A percentile compares a stretch with the other conserved stretches of the same genome.
phyloP scores from a whole-genome alignment of 176 grass and related monocot genomes.

The Canna indica region DNA sequence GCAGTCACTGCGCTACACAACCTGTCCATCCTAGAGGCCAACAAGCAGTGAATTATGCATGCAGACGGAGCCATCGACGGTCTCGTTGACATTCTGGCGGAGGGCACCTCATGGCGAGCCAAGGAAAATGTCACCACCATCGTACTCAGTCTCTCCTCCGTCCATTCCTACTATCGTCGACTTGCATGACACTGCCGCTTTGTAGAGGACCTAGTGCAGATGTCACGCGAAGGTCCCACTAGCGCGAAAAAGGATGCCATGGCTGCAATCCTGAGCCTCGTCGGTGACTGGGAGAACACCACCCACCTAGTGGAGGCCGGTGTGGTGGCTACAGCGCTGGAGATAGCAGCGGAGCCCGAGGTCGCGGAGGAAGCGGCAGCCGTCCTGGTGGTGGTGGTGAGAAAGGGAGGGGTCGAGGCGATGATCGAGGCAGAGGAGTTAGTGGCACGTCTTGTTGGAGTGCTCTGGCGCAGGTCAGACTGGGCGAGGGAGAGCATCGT shows the following conservation, averaged over 20 bases:
- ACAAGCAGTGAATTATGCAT: conserved; percentile 96
- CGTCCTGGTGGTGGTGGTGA: conserved; percentile 59
- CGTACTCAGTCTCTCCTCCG: conserved; percentile 60
- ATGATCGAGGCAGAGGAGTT: conserved; percentile 33
- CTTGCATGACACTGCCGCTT: conserved; percentile 48
- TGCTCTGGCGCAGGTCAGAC: conserved; percentile 62
- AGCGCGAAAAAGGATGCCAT: conserved; percentile 75
- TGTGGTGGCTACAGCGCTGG: conserved; percentile 41
- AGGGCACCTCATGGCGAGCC: conserved; percentile 58
- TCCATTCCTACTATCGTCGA: conserved; percentile 58
- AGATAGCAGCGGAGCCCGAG: conserved; percentile 33
- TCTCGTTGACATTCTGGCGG: conserved; percentile 38
- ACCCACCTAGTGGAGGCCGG: conserved; percentile 52
- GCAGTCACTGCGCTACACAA: conserved; percentile 80
- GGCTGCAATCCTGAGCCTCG: conserved; percentile 60
- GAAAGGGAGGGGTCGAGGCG: conserved; percentile 73
- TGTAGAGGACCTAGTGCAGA: conserved; percentile 31
- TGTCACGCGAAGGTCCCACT: conserved; percentile 34
- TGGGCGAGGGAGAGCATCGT: conserved; percentile 54
- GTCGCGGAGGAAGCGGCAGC: conserved; percentile 42
- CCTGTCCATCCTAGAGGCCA: conserved; percentile 80
- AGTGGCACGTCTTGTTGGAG: conserved; percentile 38
- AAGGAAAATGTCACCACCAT: conserved; percentile 76
- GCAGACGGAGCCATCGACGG: conserved; percentile 58
- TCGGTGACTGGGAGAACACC: conserved; percentile 77